Conservation (phyloP, 2,329 filamentous ascomycete species). For the Alternaria infectoria region DNA sequence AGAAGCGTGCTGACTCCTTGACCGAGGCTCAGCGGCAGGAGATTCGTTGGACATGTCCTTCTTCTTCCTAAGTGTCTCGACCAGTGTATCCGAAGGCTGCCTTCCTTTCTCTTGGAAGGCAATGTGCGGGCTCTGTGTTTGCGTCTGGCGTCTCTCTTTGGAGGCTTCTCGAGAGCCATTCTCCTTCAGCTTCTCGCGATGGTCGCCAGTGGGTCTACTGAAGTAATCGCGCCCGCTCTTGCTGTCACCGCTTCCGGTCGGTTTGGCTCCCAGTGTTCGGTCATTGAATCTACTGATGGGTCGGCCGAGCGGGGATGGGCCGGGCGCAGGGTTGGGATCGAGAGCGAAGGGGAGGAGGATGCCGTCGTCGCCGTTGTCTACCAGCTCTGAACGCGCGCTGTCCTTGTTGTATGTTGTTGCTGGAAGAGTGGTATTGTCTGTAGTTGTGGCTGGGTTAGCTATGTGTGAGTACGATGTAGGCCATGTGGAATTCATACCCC, state of each 20-base stretch:
- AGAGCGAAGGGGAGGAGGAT: conserved; percentile 59
- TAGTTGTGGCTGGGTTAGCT: conserved; percentile 21
- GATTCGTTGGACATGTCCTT: conserved; percentile 44
- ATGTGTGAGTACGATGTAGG: not conserved
- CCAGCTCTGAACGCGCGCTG: conserved; percentile 73
- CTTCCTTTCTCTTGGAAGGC: conserved; percentile 86
- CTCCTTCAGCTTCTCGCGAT: conserved; percentile 52
- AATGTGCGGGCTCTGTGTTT: conserved; percentile 77
- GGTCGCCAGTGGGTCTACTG: conserved; percentile 44
- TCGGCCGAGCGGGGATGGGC: conserved; percentile 47
- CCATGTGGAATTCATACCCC: conserved; percentile 34
- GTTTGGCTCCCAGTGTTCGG: conserved; percentile 22
- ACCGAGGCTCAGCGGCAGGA: conserved; percentile 57
- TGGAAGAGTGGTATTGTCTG: conserved; percentile 72
- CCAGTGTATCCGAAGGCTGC: conserved; percentile 66
- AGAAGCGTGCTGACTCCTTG: conserved; percentile 46
- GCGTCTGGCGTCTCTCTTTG: conserved; percentile 46
- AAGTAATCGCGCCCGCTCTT: conserved; percentile 54
- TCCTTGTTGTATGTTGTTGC: conserved; percentile 75
- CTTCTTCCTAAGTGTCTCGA: conserved; percentile 60
- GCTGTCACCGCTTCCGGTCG: conserved; percentile 26
- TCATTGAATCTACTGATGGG: conserved; percentile 40
- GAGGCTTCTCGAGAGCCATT: conserved; percentile 54
- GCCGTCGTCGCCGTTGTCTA: conserved; percentile 65
- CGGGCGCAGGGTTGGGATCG: conserved; percentile 55